Percentiles rank a stretch among this genome's conserved stretches.
phyloP scores from a whole-genome alignment of 768 basidiomycete species.

The Pleurotus eryngii region DNA sequence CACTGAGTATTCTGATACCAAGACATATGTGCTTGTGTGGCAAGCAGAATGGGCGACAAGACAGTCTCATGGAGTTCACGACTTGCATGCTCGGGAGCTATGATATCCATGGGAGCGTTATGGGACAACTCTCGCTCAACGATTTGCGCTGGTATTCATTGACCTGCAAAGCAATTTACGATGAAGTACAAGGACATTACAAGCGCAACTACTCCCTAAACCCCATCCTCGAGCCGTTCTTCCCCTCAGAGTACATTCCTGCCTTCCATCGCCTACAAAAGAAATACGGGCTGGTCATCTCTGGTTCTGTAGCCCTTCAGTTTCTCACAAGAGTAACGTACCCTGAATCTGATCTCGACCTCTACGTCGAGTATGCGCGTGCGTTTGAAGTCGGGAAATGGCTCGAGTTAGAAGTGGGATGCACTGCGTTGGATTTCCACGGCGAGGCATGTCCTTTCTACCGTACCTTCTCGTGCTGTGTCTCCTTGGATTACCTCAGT shows the following conservation, averaged over 20 bases:
- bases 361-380: slow-evolving; percentile 37
- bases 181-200: neutral
- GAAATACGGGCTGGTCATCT: slow-evolving; percentile 41
- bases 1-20: too few relatives aligned
- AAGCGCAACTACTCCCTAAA: slow-evolving; percentile 32
- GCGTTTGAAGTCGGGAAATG: slow-evolving; percentile 30
- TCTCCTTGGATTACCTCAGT: too few relatives aligned
- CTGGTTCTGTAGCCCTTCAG: slow-evolving; percentile 52
- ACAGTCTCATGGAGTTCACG: too few relatives aligned
- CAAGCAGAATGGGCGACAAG: too few relatives aligned
- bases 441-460: too few relatives aligned
- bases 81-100: too few relatives aligned
- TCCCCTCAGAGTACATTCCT: slow-evolving; percentile 19
- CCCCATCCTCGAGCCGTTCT: slow-evolving; percentile 30
- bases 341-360: slow-evolving; percentile 46
- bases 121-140: too few relatives aligned
- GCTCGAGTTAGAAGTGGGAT: slow-evolving; percentile 31
- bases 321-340: slow-evolving; percentile 45
- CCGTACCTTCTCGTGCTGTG: too few relatives aligned
- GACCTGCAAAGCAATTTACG: slow-evolving; percentile 14
- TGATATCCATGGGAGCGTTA: too few relatives aligned
- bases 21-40: too few relatives aligned
- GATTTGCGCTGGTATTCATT: slow-evolving; percentile 19
- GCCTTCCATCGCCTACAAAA: slow-evolving; percentile 42
- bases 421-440: neutral